Conservation (phyloP, 2,329 filamentous ascomycete genomes). For the Aspergillus costaricaensis region DNA sequence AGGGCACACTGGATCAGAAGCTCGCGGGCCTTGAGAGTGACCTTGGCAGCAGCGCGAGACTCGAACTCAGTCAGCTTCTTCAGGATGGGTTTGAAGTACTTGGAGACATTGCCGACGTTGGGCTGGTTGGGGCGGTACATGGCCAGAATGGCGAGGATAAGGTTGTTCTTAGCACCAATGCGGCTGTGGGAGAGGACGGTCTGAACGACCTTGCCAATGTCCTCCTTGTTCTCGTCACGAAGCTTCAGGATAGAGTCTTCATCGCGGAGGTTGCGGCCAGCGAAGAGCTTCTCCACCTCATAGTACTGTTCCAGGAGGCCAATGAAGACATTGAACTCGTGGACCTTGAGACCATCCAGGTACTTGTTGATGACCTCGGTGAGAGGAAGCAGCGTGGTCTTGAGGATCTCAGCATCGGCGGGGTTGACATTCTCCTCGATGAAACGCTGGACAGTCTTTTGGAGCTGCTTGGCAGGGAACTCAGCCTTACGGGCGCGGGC, state of each 20-base stretch:
- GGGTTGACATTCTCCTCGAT: slow-evolving; percentile 79
- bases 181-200: slow-evolving; percentile 92
- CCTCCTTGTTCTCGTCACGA: slow-evolving; percentile 94
- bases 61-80: slow-evolving; percentile 89
- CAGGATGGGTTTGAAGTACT: slow-evolving; percentile 79
- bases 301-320: slow-evolving; percentile 79
- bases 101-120: slow-evolving; percentile 81
- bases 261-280: slow-evolving; percentile 78
- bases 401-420: slow-evolving; percentile 72
- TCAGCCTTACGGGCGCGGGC: slow-evolving; percentile 75
- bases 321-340: slow-evolving; percentile 82
- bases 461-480: slow-evolving; percentile 86
- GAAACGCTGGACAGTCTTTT: slow-evolving; percentile 84
- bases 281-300: slow-evolving; percentile 83
- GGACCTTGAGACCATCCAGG: slow-evolving; percentile 81
- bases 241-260: slow-evolving; percentile 93
- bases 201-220: slow-evolving; percentile 79
- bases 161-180: slow-evolving; percentile 89
- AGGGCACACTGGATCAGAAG: slow-evolving; percentile 96
- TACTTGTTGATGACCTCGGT: slow-evolving; percentile 78
- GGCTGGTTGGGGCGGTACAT: slow-evolving; percentile 95
- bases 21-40: slow-evolving; percentile 94
- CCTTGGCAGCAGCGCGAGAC: slow-evolving; percentile 84
- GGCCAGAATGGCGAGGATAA: slow-evolving; percentile 87
- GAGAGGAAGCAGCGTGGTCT: slow-evolving; percentile 72